These are phyloP conservation scores for Nannizziopsis arthrosporioides DNA, from an alignment of 2,329 filamentous ascomycete species.

Conservation along the genomic window DNA sequence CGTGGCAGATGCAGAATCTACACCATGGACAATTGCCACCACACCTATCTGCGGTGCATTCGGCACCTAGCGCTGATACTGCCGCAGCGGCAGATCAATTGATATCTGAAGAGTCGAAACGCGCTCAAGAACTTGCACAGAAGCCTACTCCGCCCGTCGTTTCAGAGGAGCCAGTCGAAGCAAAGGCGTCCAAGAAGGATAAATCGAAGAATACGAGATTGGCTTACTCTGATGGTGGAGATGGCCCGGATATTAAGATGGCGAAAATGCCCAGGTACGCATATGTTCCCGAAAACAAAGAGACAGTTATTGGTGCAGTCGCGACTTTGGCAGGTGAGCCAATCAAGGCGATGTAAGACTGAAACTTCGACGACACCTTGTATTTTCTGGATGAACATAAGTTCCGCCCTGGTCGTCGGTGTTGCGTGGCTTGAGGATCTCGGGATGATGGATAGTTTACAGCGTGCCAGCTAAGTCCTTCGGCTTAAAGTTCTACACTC, in stretches of 20 bases:
- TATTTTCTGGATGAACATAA: too few relatives aligned
- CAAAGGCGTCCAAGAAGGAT: constrained; percentile 55
- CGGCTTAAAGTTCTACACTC: constrained; percentile 13
- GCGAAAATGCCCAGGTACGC: constrained; percentile 65
- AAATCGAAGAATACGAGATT: constrained; percentile 55
- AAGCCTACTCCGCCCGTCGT: constrained; percentile 25
- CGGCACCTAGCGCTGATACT: constrained; percentile 5
- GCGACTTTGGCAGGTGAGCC: constrained; percentile 23
- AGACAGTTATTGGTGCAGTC: constrained; percentile 24
- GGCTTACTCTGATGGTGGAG: constrained; percentile 68
- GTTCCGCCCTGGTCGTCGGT: not conserved
- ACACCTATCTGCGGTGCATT: constrained; percentile 19
- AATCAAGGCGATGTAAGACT: too few relatives aligned
- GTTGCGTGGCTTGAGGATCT: not conserved
- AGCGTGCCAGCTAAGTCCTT: constrained; percentile 16
- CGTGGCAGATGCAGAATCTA: constrained; percentile 46
- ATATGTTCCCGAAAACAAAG: constrained; percentile 42
- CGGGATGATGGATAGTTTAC: constrained; percentile 5
- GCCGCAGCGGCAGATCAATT: constrained; percentile 41
- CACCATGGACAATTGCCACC: constrained; percentile 40
- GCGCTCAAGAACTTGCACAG: constrained; percentile 32
- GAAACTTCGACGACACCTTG: too few relatives aligned
- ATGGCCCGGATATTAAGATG: constrained; percentile 85
- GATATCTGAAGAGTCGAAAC: constrained; percentile 39
- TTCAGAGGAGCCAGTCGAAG: constrained; percentile 32